Conservation (phyloP, 1,284 basidiomycete genomes). For the Trichosporon asahii region DNA sequence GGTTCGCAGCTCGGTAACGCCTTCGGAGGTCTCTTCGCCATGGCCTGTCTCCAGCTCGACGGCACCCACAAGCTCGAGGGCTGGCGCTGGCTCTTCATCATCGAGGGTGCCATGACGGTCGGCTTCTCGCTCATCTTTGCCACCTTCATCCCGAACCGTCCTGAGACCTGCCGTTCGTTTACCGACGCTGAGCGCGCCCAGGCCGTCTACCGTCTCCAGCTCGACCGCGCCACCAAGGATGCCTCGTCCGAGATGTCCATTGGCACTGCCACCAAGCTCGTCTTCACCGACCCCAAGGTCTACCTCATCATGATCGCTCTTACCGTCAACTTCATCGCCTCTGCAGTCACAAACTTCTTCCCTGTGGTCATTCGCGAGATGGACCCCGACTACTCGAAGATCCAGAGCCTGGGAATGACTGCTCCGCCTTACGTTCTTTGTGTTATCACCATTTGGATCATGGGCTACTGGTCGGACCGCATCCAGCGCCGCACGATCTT, state of each 20-base stretch:
- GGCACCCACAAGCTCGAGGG: constrained; percentile 39
- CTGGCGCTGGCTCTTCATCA: constrained; percentile 44
- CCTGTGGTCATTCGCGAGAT: constrained; percentile 36
- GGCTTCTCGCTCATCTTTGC: constrained; percentile 35
- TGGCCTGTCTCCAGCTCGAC: constrained; percentile 31
- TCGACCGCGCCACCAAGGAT: constrained; percentile 40
- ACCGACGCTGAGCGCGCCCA: constrained; percentile 37
- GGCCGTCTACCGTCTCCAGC: constrained; percentile 40
- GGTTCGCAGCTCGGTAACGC: constrained; percentile 47
- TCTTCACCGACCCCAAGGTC: constrained; percentile 41
- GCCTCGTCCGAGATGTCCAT: constrained; percentile 32
- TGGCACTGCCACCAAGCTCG: constrained; percentile 32
- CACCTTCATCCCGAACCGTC: constrained; percentile 43
- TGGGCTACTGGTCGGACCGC: constrained; percentile 23
- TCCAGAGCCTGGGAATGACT: constrained; percentile 44
- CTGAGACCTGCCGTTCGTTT: constrained; percentile 36
- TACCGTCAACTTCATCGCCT: constrained; percentile 34
- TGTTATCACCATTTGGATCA: constrained; percentile 25
- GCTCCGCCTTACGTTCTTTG: constrained; percentile 45
- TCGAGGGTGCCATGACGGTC: constrained; percentile 35
- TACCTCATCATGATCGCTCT: constrained; percentile 36
- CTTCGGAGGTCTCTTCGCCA: constrained; percentile 41
- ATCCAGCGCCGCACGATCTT: constrained; percentile 15
- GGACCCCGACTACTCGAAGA: constrained; percentile 30
- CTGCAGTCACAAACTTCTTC: constrained; percentile 49